Evolutionary conservation across 345 rosid genomes (phyloP), one percentile per base, ranked within the genome.

Genomic region (Gossypium ekmanianum): DNA sequence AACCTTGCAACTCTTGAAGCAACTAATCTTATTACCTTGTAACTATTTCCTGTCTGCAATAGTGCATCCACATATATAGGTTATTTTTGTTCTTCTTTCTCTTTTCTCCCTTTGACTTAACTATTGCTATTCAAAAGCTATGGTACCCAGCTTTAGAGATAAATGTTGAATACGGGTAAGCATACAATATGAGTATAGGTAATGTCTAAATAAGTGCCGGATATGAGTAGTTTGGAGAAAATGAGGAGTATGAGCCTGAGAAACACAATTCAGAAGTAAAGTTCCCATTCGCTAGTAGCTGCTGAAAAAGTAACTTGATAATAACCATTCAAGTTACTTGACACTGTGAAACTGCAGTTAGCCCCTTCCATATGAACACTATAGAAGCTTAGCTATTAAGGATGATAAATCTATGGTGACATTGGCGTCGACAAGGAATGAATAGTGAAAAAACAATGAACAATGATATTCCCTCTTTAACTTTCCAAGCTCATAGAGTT

Each of bases 381-480:
- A 29, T n/a, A 75, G 61, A 54, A 56, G 54, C 76, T 56, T 63
- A 65, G 29, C 20, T 22, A 26, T 9, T 68, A 68, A 48, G 70
- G 48, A 47, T 29, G n/a, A 5, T 27, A 51, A 51, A 61, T 45
- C 55, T 48, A 16, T 8, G 41, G 43, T 41, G 58, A 27, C 17
- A 50, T 12, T 17, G 12, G 27, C 56, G 58, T 59, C 34, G 50
- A 24, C 24, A 65, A 12, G 47, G 66, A 58, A 20, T 8, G 29
- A 29, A 27, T 50, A 68, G 67, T n/a, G 26, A 65, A 18, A 20
- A 74, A 69, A 74, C 47, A 63, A 67, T 56, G 71, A 12, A 50
- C 11, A 22, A 41, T 17, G 11, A 39, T 71, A 34, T 57, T 22
- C 62, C 24, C 22, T 22, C 62, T 34, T 34, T 57, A 56, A 56